Percentiles rank a stretch among this genome's conserved stretches.
Evolutionary conservation across 2,329 filamentous ascomycete genomes (phyloP).

Genomic region (Colletotrichum tofieldiae): DNA sequence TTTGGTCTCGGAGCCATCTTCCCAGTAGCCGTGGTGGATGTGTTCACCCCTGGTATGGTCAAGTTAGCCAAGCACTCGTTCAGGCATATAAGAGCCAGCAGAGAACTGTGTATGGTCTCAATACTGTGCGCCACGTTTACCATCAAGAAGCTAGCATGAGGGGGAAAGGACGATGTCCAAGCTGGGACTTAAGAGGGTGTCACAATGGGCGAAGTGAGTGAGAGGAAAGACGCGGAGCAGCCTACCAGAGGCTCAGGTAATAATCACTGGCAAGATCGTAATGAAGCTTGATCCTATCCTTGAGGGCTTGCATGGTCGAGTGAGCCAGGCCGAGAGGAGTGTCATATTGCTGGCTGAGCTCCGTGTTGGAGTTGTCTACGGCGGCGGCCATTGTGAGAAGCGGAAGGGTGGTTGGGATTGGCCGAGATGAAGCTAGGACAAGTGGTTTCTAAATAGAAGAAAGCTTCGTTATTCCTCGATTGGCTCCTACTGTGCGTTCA

Average conservation of each 20-base stretch:
- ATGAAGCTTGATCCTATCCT: constrained; percentile 72
- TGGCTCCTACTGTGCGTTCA: background rate
- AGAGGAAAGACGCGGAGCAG: constrained; percentile 16
- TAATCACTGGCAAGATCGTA: constrained; percentile 75
- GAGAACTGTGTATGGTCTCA: background rate
- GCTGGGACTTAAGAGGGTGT: background rate
- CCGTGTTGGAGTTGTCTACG: constrained; percentile 47
- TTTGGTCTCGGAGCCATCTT: constrained; percentile 66
- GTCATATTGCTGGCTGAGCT: constrained; percentile 62
- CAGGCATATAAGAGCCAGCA: no score
- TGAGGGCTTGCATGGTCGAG: constrained; percentile 65
- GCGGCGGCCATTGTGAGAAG: constrained; percentile 27
- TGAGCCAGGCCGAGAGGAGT: constrained; percentile 62
- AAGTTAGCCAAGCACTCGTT: constrained; percentile 17
- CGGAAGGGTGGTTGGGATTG: background rate
- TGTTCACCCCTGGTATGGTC: constrained; percentile 68
- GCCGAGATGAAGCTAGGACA: background rate
- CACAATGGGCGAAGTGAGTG: constrained; percentile 1
- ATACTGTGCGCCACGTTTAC: background rate
- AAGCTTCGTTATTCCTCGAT: no score
- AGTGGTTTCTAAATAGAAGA: background rate
- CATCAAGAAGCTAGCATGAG: background rate
- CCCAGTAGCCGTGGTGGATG: constrained; percentile 76
- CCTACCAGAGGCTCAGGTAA: constrained; percentile 73
- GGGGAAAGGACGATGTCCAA: background rate